Base-by-base conservation (phyloP, 106 monocot species). In the Dendrobium nobile region DNA sequence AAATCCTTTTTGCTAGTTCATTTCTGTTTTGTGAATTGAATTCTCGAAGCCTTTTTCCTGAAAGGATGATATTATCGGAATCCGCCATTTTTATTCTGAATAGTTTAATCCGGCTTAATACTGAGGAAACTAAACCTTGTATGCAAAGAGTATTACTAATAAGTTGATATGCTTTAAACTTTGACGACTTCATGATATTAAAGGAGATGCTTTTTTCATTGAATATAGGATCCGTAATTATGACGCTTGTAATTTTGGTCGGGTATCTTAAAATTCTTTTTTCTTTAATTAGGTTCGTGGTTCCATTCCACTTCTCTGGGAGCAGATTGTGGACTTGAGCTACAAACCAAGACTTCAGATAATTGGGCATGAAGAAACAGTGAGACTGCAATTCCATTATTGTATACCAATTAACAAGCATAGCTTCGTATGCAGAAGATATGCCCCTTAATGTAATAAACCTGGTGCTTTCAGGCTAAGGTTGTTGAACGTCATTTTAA, bases 241-340 rank as follows among this genome's bases (percentile, higher is more conserved):
- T 26, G 64, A 65, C 3, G 64, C 10, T 26, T 65, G 24, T 65
- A 65, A 65, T 51, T 51, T 13, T 51, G 51, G 15, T 51, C 51
- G 16, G 26, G 9, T 65, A 10, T 26, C 64, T 27, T 65, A 22
- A 65, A 54, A 41, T 80, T 45, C 47, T 56, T 51, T 11, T 51
- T 51, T 41, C 78, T 31, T 47, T 26, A 84, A 28, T 54, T 61
- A 96, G 93, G 79, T 96, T 79, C 93, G 96, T 45, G 96, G 96
- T 77, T 96, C 96, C 31, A 89, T 96, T 85, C 96, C 96, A 75
- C 90, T 96, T 84, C 90, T 96, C 7, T 96, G 96, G 96, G 93
- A 96, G 75, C 96, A 96, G 79, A 96, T 96, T 84, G 93, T 94
- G 43, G 96, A 96, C 82, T 82, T 96, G 79, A 94, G 96, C 83